Base-by-base conservation (phyloP, 2,329 filamentous ascomycete species). In the Dendrostoma leiphaemia region DNA sequence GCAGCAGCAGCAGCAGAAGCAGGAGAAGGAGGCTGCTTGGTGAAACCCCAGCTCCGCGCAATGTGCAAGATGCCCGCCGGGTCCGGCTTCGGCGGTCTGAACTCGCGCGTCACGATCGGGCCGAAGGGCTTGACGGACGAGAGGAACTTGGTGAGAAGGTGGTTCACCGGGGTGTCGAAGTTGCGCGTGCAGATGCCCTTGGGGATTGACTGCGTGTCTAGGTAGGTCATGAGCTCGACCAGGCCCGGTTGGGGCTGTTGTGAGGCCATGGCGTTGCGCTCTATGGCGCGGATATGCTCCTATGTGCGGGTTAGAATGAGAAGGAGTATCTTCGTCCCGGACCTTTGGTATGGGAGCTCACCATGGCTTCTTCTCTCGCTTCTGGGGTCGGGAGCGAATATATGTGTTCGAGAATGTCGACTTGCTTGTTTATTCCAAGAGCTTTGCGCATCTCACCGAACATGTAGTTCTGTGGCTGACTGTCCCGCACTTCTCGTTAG, bases 101-200 rank as follows among this genome's bases (percentile, higher is more conserved):
- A 94, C 53, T 91, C 91, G 10, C 93, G 81, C 7, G 92, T 97
- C 35, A 97, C 78, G 61, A 97, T 85, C 6, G 92, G 93, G 19
- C 79, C 69, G 68, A 97, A 96, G 37, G 78, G 71, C 55, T 85
- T 82, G 15, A 58, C 52, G 2, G 74, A 77, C 1, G 81, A 76
- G 8, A 97, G 78, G 69, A 94, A 94, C 46, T 85, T 94, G 48
- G 74, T 73, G 3, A 97, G 78, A 3, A 95, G 79, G 69, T 92
- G 86, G 44, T 79, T 73, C 1, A 94, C 90, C 6, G 90, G 90
- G 7, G 82, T 75, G 63, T 93, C 90, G 65, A 97, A 97, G 74
- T 99, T 97, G 65, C 94, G 82, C 2, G 94, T 97, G 73, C 92
- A 97, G 60, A 97, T 91, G 15, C 83, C 93, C 70, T 95, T 94